Conservation (phyloP, 164 flowering plant genomes). For the Macadamia integrifolia region DNA sequence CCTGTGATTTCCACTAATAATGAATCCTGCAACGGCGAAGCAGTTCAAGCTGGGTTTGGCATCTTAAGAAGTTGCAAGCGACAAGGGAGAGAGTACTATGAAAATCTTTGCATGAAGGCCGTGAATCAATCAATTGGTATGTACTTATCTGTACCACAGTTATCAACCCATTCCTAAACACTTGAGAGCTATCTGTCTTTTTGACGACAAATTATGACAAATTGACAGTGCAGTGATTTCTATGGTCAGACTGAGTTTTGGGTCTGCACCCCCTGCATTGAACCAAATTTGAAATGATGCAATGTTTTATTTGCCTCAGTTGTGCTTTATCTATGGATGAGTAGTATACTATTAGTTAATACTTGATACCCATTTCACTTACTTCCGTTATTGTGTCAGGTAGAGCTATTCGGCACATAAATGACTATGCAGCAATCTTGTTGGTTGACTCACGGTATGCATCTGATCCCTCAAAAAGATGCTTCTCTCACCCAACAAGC, state of each 20-base stretch:
- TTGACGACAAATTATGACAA: neutral
- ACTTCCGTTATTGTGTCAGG: constrained; percentile 36
- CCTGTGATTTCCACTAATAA: constrained; percentile 7
- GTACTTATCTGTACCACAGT: constrained; percentile 13
- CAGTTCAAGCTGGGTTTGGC: constrained; percentile 51
- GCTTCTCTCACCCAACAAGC: constrained; percentile 48
- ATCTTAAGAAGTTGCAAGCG: constrained; percentile 70
- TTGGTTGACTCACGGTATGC: constrained; percentile 82
- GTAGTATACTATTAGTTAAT: constrained; percentile 1
- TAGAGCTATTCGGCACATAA: constrained; percentile 84
- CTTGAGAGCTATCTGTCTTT: neutral
- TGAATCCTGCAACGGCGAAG: constrained; percentile 29
- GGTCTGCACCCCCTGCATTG: no score
- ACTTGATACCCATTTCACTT: neutral
- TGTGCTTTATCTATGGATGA: no score
- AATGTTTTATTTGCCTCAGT: no score
- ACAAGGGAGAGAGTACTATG: constrained; percentile 91
- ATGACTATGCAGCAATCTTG: constrained; percentile 92
- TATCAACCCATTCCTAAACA: neutral
- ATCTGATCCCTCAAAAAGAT: constrained; percentile 38
- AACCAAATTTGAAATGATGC: no score
- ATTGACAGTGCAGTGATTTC: neutral
- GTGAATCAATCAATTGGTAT: constrained; percentile 94
- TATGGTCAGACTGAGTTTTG: no score
- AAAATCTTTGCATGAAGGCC: constrained; percentile 98